Evolutionary conservation across 306 rosid genomes (phyloP), one percentile per base, ranked within the genome.

Genomic region (Glycyrrhiza uralensis): DNA sequence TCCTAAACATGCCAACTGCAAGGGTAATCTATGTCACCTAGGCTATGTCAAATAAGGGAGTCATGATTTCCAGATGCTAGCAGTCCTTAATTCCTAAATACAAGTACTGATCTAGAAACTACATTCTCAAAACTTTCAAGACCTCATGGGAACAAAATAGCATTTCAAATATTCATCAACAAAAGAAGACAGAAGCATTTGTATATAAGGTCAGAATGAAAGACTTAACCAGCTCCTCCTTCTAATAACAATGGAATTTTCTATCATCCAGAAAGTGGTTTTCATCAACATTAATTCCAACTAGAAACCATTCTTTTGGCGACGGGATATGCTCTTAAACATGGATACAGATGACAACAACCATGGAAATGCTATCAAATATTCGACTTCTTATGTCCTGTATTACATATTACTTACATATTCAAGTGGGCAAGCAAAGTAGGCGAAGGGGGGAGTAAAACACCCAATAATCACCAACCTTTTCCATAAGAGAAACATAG

Each of bases 401-500:
- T n/a, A 49, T 50, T 2, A 36, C 42, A 42, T 26, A 45, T 54
- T 66, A 11, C 41, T 50, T 2, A 36, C 42, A 42, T 26, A 45
- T 54, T 66, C 55, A 49, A 59, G 75, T 38, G 33, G 2, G 30
- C 2, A 58, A 14, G 56, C 19, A 41, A 14, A 17, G 6, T 26
- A 47, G 45, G 69, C 11, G 3, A n/a, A 5, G 28, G 13, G n/a
- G 15, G 5, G 7, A 28, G 20, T 7, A 64, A 64, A 50, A 75
- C 20, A 52, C 30, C 64, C 54, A 14, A 65, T 14, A 38, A 46
- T 66, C 80, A 84, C 90, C 62, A 52, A 92, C 98, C 98, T 86
- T 93, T 51, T 93, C 98, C 98, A 93, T 93, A 41, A 93, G 92
- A 69, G 98, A 86, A 52, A 89, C 91, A 6, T 61, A 68, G 66